Percentiles rank a stretch among this genome's conserved stretches.
Conservation (phyloP, 257 asterid genomes). For the Parsonsia alboflavescens region DNA sequence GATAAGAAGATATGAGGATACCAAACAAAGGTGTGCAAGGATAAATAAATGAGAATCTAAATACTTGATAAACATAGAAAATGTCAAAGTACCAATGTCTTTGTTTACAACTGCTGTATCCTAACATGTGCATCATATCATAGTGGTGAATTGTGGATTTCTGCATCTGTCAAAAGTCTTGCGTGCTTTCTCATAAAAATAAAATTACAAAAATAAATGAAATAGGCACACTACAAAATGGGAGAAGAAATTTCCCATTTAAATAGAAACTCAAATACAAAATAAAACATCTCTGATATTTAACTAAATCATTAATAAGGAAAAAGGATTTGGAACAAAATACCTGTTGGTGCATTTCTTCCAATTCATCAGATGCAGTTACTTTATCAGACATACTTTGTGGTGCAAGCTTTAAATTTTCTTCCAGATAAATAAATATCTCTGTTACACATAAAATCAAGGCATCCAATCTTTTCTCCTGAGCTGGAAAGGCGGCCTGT, state of each 20-base stretch:
- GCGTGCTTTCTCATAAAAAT: neutral
- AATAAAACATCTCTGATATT: neutral
- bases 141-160: neutral
- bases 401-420: slow-evolving; percentile 84
- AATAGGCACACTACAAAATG: no score
- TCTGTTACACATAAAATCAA: slow-evolving; percentile 70
- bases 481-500: slow-evolving; percentile 88
- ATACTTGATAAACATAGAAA: slow-evolving; percentile 3
- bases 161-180: neutral
- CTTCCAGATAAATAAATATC: slow-evolving; percentile 72
- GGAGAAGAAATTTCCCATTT: neutral
- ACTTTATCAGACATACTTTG: slow-evolving; percentile 87
- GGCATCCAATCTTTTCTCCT: slow-evolving; percentile 85
- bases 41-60: neutral
- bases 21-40: neutral
- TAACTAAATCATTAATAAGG: slow-evolving; percentile 2
- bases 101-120: slow-evolving; percentile 1
- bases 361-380: slow-evolving; percentile 83
- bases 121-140: neutral
- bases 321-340: neutral
- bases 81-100: neutral
- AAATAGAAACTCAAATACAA: neutral
- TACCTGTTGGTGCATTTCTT: slow-evolving; percentile 95
- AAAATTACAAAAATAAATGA: neutral
- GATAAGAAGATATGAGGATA: neutral